A percentile compares a stretch with the other conserved stretches of the same genome.
Conservation (phyloP, 106 monocot genomes). For the Acorus calamus region DNA sequence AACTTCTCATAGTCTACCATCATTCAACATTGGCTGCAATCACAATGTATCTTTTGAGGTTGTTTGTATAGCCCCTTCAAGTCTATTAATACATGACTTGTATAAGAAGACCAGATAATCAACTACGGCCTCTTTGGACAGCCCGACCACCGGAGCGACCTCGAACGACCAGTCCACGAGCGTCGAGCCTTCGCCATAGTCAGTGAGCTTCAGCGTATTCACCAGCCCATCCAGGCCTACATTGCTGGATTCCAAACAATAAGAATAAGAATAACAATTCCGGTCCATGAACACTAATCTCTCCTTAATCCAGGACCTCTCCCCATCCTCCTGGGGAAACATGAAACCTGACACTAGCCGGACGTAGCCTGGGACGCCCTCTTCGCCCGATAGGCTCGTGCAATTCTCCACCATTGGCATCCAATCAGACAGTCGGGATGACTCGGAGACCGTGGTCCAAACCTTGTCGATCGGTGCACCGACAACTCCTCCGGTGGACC, state of each 20-base stretch:
- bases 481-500: constrained; percentile 9
- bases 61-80: constrained; percentile 10
- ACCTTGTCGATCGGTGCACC: background rate
- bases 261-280: constrained; percentile 7
- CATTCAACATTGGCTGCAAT: too few species aligned
- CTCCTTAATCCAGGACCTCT: constrained; percentile 24
- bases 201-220: constrained; percentile 7
- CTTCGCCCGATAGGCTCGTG: constrained; percentile 13
- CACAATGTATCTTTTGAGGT: background rate
- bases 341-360: constrained; percentile 24
- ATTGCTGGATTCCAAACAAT: constrained; percentile 21
- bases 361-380: constrained; percentile 14
- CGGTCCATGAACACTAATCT: constrained; percentile 14
- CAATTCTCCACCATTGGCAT: constrained; percentile 28
- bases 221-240: constrained; percentile 26
- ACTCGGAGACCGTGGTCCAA: constrained; percentile 15
- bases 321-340: constrained; percentile 20
- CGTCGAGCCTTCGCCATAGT: constrained; percentile 13
- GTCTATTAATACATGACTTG: constrained; percentile 17
- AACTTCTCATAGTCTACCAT: too few species aligned
- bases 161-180: constrained; percentile 17
- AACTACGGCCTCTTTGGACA: constrained; percentile 12
- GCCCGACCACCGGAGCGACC: constrained; percentile 13
- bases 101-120: constrained; percentile 26
- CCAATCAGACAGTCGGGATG: constrained; percentile 18